Evolutionary conservation across 208 protist species (phyloP), one percentile per base, ranked within the genome.

Genomic region (Crithidia sp.): DNA sequence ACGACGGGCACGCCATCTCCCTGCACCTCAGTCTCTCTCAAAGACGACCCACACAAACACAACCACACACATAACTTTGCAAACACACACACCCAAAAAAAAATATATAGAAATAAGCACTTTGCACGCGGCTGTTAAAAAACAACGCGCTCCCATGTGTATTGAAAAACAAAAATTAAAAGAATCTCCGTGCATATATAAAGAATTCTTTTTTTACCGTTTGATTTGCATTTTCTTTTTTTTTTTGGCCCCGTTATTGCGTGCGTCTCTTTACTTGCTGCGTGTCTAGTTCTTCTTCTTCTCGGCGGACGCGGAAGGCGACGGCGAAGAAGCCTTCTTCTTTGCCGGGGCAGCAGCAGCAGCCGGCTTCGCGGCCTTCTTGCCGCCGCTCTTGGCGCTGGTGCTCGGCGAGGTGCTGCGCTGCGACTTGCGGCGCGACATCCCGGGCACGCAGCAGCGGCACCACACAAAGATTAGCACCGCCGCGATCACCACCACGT

Each of bases 401-500:
- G 6, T 17, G 14, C 56, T 41, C 40, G 59, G 53, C 60, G 61
- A 61, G 53, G 7, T 54, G 40, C 47, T 54, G 3, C 50, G 37
- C 28, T 28, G 28, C 63, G 39, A 5, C 63, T 74, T 76, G 45
- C 67, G 57, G 60, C 65, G n/a, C 28, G 65, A 59, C 65, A 71
- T 54, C 39, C 70, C 60, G 41, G 67, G 61, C 17, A 81, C 17
- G 57, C 62, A 67, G 64, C 59, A 62, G 39, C 62, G 67, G 53
- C 50, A 69, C 77, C 77, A 82, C 5, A 69, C 47, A 14, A 49
- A 76, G 0, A 87, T 12, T 3, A 77, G 6, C 2, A 86, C 10
- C 2, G 16, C 16, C 16, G 55, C 78, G 5, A 80, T 69, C n/a
- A 84, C n/a, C 3, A 73, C 45, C 44, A 85, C 50, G 59, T 75